Base-by-base conservation (phyloP, 2,329 filamentous ascomycete genomes). In the Stagonosporopsis chrysanthemi region DNA sequence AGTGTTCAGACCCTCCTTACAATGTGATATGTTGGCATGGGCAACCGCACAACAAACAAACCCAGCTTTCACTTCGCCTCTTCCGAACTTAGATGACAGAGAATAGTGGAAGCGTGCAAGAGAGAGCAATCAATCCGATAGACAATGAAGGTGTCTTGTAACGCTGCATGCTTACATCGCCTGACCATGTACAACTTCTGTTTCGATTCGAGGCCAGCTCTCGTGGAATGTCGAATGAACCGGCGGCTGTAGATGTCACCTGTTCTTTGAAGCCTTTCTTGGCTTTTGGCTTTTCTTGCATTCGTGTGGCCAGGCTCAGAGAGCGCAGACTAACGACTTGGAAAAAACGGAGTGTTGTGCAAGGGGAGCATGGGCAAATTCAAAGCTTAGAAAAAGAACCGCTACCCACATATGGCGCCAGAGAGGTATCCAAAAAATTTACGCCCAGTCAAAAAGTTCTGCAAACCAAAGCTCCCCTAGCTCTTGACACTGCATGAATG, bases 381-480 rank as follows among this genome's bases (percentile, higher is more conserved):
- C 64, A 66, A 67, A 64, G 60, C 56, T 65, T 60, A 44, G 54
- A 68, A 68, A 56, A 64, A 70, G 71, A 73, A 73, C 69, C 72
- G 73, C 75, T 77, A 74, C 73, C 74, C 72, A 72, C 67, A 67
- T 31, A 72, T 69, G 73, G 75, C 74, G 74, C 75, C 73, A 64
- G 68, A 68, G 63, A 77, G 73, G 74, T 76, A 76, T 77, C 74
- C 74, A 66, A 72, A 72, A 71, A 72, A 71, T 70, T 52, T 68
- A 75, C 73, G 70, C 65, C 69, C 63, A 66, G 53, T 67, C 70
- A 69, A 54, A 33, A 70, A 69, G 60, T 63, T 63, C 55, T 67
- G 61, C 67, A 68, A 71, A 68, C 63, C 52, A 67, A 68, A 63
- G 62, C 61, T 60, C 61, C 48, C 63, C 46, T 48, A 61, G 33